Base-by-base conservation (phyloP, 2,329 filamentous ascomycete species). In the Trichoderma sp. region DNA sequence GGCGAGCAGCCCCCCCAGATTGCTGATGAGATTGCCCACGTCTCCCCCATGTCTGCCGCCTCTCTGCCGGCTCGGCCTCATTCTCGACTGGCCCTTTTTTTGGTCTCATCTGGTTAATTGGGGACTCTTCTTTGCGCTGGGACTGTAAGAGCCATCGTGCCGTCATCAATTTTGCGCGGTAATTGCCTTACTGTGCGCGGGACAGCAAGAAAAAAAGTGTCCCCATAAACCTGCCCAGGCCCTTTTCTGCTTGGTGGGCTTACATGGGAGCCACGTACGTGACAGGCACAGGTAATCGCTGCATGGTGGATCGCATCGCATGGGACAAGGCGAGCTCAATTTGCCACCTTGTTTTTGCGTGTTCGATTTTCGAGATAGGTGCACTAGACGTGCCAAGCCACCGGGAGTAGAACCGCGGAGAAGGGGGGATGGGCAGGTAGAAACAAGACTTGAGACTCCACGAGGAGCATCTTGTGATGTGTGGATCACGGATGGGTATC, bases 381-480 rank as follows among this genome's bases (percentile, higher is more conserved):
- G 67, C 33, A 27, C 16, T 31, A 24, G 11, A 68, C 29, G n/a
- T 35, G 65, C 65, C 65, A 56, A 68, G 65, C 45, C 24, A 60
- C 33, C 33, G 53, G 67, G 53, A 71, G 53, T 31, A 31, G 53
- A 71, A 69, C 12, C 67, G 21, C 8, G 24, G 66, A 60, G 53
- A 35, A 56, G 64, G 63, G 24, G 64, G 35, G 24, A 56, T 16
- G 27, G 29, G 16, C 11, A 38, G 14, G 16, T 16, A 35, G 62
- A 11, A 29, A 38, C 33, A 31, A 21, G 62, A 38, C n/a, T 35
- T 35, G 59, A 33, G 59, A 38, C 31, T 59, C n/a, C 33, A 60
- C 66, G 66, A 60, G 53, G 66, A 21, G 33, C 66, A 69, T 69
- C 67, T 27, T 69, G 67, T 60, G 50, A 60, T 60, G 67, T 71